Evolutionary conservation across 306 rosid species (phyloP).

Genomic region (Calophaca sinica): DNA sequence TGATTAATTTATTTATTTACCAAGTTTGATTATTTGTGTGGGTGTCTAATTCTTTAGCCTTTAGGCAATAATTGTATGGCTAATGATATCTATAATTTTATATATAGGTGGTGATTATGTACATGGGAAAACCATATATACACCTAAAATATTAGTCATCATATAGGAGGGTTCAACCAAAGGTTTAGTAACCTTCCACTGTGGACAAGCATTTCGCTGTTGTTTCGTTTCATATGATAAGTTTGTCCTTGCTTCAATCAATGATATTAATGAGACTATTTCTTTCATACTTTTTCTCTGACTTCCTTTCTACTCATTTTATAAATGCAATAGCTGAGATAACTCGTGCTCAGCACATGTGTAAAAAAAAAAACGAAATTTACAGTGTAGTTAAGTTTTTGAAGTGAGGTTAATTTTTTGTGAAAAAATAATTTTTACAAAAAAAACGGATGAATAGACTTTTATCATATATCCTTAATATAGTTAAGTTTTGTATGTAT

Average conservation of each 20-base stretch:
- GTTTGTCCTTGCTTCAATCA: conserved; percentile 47
- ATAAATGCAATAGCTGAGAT: too few relatives aligned
- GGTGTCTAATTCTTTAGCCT: conserved; percentile 53
- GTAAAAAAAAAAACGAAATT: too few relatives aligned
- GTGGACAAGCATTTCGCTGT: conserved; percentile 46
- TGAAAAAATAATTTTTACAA: too few relatives aligned
- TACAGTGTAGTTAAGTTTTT: too few relatives aligned
- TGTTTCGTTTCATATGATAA: conserved; percentile 52
- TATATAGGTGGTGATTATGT: conserved; percentile 54
- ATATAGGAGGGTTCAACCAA: conserved; percentile 56
- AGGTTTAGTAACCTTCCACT: conserved; percentile 53
- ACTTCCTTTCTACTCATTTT: conserved; percentile 5
- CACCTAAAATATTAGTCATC: conserved; percentile 39
- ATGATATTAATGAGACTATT: conserved; percentile 44
- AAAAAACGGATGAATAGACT: too few relatives aligned
- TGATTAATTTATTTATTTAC: conserved; percentile 37
- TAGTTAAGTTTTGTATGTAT: too few relatives aligned
- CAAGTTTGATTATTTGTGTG: conserved; percentile 37
- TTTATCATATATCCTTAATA: too few relatives aligned
- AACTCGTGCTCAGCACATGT: too few relatives aligned
- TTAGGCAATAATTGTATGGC: conserved; percentile 56
- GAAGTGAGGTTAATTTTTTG: too few relatives aligned
- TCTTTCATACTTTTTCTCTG: background rate
- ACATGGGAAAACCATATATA: conserved; percentile 54
- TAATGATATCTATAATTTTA: conserved; percentile 36